Base-by-base conservation (phyloP, 768 basidiomycete genomes). In the Leucocoprinus leucothites region DNA sequence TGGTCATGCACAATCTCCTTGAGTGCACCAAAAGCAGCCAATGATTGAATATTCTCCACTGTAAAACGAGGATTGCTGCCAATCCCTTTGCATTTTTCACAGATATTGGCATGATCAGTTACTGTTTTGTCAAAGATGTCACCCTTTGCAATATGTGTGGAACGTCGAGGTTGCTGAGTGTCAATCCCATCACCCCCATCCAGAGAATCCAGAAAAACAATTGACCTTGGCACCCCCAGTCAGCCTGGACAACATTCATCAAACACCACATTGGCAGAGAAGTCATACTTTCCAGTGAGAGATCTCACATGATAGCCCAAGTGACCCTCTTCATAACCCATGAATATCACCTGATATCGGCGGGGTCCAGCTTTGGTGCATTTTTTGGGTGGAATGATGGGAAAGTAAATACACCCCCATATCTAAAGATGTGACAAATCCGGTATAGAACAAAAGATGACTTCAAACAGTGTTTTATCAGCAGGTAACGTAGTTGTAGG, bases 181-280 rank as follows among this genome's bases (percentile, higher is more conserved):
- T 9, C 19, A 9, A 9, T 18, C 24, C 9, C 14, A 24, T n/a
- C 43, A 44, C 43, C 43, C 43, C 43, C 43, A 11, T 21, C 19
- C 9, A 9, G 9, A 16, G 43, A 9, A 44, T 14, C 16, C 3
- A 18, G 43, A 9, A 44, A 44, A 1, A 44, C 40, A 42, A 60
- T 13, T 11, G 51, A 1, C 1, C 40, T 45, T 25, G 47, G 41
- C 0, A 48, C 26, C 2, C 13, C 35, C n/a, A 61, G 49, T 8
- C 56, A 52, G 3, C 65, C 65, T 16, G 42, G 51, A 1, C 51
- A 22, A 0, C 41, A n/a, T 41, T 70, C 64, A 50, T 67, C 59
- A 38, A 71, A 71, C 1, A 70, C 48, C 3, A 71, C 67, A 56
- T 71, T 65, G 1, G 57, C 18, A 0, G 66, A 66, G 45, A 70